A percentile compares a stretch with the other conserved stretches of the same genome.
Evolutionary conservation across 73 alveolate genomes (phyloP).

Genomic region (Blepharisma stoltei): DNA sequence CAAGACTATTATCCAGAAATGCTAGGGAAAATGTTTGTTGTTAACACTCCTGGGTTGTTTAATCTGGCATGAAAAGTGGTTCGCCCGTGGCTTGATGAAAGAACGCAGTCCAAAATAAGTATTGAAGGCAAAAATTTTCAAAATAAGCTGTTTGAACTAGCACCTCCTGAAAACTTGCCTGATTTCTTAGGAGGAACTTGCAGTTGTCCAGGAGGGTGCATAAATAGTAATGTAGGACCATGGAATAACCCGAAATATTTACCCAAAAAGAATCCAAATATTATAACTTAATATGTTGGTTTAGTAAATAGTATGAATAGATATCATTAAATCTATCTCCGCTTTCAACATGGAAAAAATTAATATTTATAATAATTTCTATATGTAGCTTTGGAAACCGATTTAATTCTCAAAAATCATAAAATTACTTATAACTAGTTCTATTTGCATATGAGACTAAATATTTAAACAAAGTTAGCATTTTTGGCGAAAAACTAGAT

Average conservation of each 20-base stretch:
- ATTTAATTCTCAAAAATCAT: no score
- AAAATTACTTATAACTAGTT: no score
- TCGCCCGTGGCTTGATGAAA: conserved; percentile 68
- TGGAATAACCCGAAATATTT: conserved; percentile 19
- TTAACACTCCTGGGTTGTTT: conserved; percentile 70
- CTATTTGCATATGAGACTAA: no score
- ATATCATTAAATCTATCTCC: no score
- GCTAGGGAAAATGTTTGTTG: conserved; percentile 68
- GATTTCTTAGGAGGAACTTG: conserved; percentile 66
- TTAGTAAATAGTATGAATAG: no score
- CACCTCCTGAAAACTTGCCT: conserved; percentile 69
- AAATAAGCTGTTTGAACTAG: conserved; percentile 66
- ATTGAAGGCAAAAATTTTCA: conserved; percentile 57
- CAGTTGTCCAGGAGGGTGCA: conserved; percentile 37
- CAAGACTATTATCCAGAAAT: conserved; percentile 88
- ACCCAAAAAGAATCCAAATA: no score
- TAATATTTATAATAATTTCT: no score
- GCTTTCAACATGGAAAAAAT: no score
- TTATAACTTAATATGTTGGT: no score
- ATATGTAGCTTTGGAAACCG: no score
- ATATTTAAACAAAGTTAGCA: no score
- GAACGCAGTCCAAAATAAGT: conserved; percentile 65
- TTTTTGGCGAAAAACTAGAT: no score
- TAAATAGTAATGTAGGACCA: conserved; percentile 37
- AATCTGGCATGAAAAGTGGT: conserved; percentile 70